These are phyloP conservation scores for Pascua sp. DNA, from an alignment of 1,284 basidiomycete genomes.

Conservation along the genomic window DNA sequence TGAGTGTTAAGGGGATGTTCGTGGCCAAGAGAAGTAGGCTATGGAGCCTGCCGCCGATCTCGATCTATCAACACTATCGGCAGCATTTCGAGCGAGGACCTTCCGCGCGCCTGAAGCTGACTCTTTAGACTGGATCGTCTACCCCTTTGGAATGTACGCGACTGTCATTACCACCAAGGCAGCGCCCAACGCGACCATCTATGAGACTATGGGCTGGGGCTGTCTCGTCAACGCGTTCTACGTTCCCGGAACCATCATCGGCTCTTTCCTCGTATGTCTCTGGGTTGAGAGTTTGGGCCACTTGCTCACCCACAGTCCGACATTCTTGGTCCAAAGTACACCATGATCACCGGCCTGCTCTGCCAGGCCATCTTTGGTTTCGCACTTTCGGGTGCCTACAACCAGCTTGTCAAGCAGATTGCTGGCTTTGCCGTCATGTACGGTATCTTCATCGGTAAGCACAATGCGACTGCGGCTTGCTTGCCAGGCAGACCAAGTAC, in stretches of 20 bases:
- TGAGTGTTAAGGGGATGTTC: too few species aligned
- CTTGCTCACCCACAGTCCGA: conserved; percentile 22
- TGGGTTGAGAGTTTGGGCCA: neutral
- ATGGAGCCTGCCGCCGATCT: too few species aligned
- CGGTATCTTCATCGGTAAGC: conserved; percentile 66
- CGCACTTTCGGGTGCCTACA: conserved; percentile 77
- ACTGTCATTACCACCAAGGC: conserved; percentile 54
- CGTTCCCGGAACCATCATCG: conserved; percentile 37
- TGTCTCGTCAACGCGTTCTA: conserved; percentile 53
- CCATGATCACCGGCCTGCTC: conserved; percentile 71
- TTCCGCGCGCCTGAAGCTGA: too few species aligned
- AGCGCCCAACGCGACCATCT: conserved; percentile 28
- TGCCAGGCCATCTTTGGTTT: conserved; percentile 75
- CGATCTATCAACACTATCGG: too few species aligned
- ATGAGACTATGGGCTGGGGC: conserved; percentile 43
- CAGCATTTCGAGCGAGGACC: too few species aligned
- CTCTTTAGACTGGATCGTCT: conserved; percentile 40
- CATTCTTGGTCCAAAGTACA: conserved; percentile 51
- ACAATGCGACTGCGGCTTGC: too few species aligned
- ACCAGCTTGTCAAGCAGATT: conserved; percentile 50
- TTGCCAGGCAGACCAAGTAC: too few species aligned
- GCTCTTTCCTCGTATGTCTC: conserved; percentile 38
- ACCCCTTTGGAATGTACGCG: conserved; percentile 76
- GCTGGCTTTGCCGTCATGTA: conserved; percentile 82
- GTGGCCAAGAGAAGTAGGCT: too few species aligned